These are phyloP conservation scores for Salvia hispanica DNA, from an alignment of 257 asterid species.

Conservation along the genomic window DNA sequence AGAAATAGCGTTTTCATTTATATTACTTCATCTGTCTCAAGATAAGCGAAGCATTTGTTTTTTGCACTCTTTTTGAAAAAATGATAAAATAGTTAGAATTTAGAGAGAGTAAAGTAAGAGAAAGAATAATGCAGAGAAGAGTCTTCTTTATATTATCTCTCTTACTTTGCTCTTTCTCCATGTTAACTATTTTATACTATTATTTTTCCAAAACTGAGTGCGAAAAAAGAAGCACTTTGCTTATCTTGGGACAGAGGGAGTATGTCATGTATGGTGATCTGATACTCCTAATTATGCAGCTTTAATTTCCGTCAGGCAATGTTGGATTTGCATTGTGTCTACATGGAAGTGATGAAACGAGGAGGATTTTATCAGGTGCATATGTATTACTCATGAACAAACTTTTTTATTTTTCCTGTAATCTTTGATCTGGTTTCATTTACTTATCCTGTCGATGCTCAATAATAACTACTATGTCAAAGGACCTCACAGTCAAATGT, in stretches of 20 bases:
- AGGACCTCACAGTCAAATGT: background rate
- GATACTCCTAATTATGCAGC: conserved; percentile 40
- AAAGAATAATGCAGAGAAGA: no score
- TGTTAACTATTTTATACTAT: no score
- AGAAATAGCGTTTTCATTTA: background rate
- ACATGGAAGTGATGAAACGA: conserved; percentile 59
- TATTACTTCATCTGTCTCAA: no score
- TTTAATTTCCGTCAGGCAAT: conserved; percentile 56
- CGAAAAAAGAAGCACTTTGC: no score
- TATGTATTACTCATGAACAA: background rate
- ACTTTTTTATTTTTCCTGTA: background rate
- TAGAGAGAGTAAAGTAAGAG: no score
- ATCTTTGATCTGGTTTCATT: background rate
- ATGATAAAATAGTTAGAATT: background rate
- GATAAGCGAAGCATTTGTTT: no score
- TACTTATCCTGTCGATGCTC: background rate
- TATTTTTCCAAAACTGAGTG: no score
- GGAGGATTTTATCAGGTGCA: conserved; percentile 72
- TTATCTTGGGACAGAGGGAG: no score
- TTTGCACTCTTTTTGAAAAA: background rate
- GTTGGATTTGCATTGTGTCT: conserved; percentile 60
- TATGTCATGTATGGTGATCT: background rate
- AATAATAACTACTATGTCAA: background rate
- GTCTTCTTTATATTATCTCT: no score
- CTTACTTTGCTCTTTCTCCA: no score